Conservation (phyloP, 169 alveolate species). For the Plasmodium relictum region DNA sequence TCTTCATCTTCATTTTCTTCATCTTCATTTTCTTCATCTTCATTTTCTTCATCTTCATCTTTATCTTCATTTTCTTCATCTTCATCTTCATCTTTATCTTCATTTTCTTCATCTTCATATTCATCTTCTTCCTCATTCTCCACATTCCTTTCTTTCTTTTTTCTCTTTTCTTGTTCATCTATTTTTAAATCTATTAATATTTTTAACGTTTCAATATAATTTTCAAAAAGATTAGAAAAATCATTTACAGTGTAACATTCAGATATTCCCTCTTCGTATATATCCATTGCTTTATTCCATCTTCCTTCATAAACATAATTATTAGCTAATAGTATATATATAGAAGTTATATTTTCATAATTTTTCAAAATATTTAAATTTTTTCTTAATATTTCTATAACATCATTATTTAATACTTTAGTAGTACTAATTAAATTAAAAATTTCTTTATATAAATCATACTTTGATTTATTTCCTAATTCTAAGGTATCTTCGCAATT, state of each 20-base stretch:
- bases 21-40: not conserved
- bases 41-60: not conserved
- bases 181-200: slow-evolving; percentile 54
- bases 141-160: not conserved
- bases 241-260: slow-evolving; percentile 71
- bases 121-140: not conserved
- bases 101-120: not conserved
- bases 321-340: slow-evolving; percentile 60
- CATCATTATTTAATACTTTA: slow-evolving; percentile 38
- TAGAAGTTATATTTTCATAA: slow-evolving; percentile 65
- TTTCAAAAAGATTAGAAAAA: slow-evolving; percentile 44
- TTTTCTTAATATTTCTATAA: slow-evolving; percentile 38
- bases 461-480: slow-evolving; percentile 31
- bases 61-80: not conserved
- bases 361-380: slow-evolving; percentile 36
- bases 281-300: slow-evolving; percentile 77
- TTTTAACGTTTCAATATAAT: slow-evolving; percentile 62
- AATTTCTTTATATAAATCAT: slow-evolving; percentile 45
- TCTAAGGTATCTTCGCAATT: slow-evolving; percentile 44
- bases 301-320: slow-evolving; percentile 71
- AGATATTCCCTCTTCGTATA: slow-evolving; percentile 63
- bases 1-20: not conserved
- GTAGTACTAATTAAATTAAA: slow-evolving; percentile 24
- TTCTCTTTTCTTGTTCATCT: not conserved
- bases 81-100: not conserved